Base-by-base conservation (phyloP, 2,329 filamentous ascomycete species). In the Dactylellina drechsleri region DNA sequence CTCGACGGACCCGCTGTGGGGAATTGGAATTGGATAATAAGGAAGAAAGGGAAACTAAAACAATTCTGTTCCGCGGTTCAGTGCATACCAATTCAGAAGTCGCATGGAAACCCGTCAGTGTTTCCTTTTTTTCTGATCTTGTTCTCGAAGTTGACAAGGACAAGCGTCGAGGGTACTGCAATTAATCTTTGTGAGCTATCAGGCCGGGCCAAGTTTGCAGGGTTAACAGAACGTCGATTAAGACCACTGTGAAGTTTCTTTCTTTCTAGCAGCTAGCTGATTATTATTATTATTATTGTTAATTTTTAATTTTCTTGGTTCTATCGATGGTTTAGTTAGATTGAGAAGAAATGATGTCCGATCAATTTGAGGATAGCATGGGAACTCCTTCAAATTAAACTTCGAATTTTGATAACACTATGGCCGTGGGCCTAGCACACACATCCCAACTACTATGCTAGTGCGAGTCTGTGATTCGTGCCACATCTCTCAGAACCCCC, bases 341-440 rank as follows among this genome's bases (percentile, higher is more conserved):
- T 40, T 36, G 43, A 61, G 45, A 60, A 31, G 4, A n/a, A 31
- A 7, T 18, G 41, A 15, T n/a, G 18, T 18, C 36, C 7, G 13
- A 28, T 40, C 54, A 43, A 59, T 23, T 26, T 28, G 45, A 52
- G 20, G 18, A 52, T 28, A 54, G 31, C 7, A 26, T 4, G 45
- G 53, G 49, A 58, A 54, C 41, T 49, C 67, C 59, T 60, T 72
- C 60, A 53, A 72, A 65, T 72, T 65, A 59, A 65, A 65, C 28
- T 49, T 64, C 28, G 45, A 26, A 45, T 47, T 28, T 28, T 28
- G 36, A 60, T 50, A 50, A 28, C 26, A 28, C 26, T n/a, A n/a
- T n/a, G n/a, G n/a, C n/a, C n/a, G n/a, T n/a, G n/a, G n/a, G n/a
- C n/a, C n/a, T n/a, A n/a, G 26, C 26, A 28, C 26, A 28, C 26